phyloP scores from a whole-genome alignment of 2,329 filamentous ascomycete genomes.

The Nemania diffusa region DNA sequence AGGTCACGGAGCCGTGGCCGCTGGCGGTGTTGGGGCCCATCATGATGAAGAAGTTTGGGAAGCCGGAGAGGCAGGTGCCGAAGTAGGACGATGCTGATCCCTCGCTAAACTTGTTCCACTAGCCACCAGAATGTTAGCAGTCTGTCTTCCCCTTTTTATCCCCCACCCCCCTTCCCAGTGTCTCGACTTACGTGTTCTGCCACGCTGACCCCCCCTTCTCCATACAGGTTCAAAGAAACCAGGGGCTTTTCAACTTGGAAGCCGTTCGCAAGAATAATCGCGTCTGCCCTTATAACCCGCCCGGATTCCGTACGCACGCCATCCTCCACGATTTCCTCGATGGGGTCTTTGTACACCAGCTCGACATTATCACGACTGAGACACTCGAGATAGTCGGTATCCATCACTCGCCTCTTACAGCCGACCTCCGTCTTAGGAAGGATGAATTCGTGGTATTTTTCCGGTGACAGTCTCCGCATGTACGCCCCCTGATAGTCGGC shows the following conservation, averaged over 20 bases:
- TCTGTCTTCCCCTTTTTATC: background rate
- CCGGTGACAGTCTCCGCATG: constrained; percentile 20
- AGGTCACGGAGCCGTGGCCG: constrained; percentile 22
- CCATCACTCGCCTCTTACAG: constrained; percentile 32
- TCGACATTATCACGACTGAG: constrained; percentile 31
- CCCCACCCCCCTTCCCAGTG: too few species aligned
- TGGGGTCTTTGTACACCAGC: constrained; percentile 27
- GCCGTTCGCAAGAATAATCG: constrained; percentile 31
- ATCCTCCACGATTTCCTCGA: constrained; percentile 25
- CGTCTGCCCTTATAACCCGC: constrained; percentile 25
- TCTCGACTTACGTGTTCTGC: constrained; percentile 25
- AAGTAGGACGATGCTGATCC: constrained; percentile 28
- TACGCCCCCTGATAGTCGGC: constrained; percentile 7
- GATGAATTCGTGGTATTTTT: constrained; percentile 30
- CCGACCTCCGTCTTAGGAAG: constrained; percentile 27
- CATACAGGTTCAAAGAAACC: constrained; percentile 14
- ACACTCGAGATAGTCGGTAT: constrained; percentile 27
- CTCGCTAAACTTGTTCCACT: constrained; percentile 31
- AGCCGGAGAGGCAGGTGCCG: constrained; percentile 29
- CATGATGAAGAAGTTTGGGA: constrained; percentile 30
- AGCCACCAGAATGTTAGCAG: constrained; percentile 2
- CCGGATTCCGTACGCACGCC: constrained; percentile 33
- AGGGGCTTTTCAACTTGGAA: constrained; percentile 19
- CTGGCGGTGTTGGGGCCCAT: constrained; percentile 33
- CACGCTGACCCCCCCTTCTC: constrained; percentile 21